Conservation (phyloP, 495 filamentous ascomycete species). For the Alectoria sarmentosa region DNA sequence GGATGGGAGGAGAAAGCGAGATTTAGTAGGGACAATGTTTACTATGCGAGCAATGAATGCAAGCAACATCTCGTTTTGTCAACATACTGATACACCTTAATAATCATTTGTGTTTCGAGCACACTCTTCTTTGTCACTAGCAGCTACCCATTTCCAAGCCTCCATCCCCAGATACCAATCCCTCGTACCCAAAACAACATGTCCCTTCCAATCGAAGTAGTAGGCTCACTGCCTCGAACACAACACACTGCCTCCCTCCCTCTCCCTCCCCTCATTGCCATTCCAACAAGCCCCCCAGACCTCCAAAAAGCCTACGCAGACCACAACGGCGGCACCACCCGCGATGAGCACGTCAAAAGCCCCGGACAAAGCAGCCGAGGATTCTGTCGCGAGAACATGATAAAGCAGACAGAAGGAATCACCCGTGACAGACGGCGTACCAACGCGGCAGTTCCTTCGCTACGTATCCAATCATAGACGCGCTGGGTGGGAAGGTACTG, state of each 20-base stretch:
- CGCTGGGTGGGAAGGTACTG: slow-evolving; percentile 35
- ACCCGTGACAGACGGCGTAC: slow-evolving; percentile 37
- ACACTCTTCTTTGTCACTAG: neutral
- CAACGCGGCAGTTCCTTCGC: slow-evolving; percentile 38
- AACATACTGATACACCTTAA: neutral
- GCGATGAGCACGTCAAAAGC: slow-evolving; percentile 28
- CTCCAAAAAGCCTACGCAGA: slow-evolving; percentile 35
- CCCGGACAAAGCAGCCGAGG: slow-evolving; percentile 38
- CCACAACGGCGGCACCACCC: slow-evolving; percentile 34
- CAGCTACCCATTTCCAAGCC: neutral
- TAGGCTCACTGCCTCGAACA: slow-evolving; percentile 39
- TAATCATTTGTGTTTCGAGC: neutral
- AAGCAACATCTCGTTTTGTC: neutral
- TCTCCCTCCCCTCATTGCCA: neutral
- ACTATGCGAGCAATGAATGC: no score
- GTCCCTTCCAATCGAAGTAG: slow-evolving; percentile 36
- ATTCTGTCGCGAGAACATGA: slow-evolving; percentile 34
- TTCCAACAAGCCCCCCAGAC: slow-evolving; percentile 2
- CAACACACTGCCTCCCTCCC: slow-evolving; percentile 17
- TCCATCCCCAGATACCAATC: neutral
- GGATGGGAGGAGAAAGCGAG: neutral
- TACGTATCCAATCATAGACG: slow-evolving; percentile 37
- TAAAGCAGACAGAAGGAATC: slow-evolving; percentile 34
- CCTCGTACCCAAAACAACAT: slow-evolving; percentile 8
- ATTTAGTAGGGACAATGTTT: neutral